Conservation (phyloP, 2,329 filamentous ascomycete genomes). For the Fonsecaea monophora region DNA sequence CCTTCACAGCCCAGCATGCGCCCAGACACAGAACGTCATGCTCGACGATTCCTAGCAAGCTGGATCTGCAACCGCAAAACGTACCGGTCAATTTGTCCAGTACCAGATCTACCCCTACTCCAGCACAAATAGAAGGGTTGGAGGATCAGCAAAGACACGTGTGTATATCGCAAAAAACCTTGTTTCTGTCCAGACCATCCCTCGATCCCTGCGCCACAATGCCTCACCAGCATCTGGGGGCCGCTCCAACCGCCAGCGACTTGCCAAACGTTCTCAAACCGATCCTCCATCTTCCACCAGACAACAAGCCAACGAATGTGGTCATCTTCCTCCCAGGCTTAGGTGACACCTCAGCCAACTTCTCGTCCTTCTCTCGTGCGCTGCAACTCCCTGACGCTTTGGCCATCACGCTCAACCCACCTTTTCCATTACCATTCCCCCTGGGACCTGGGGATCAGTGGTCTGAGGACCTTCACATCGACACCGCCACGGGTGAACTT, state of each 20-base stretch:
- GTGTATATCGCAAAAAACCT: not conserved
- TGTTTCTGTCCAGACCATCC: not conserved
- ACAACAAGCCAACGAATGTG: conserved; percentile 57
- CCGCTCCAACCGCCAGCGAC: conserved; percentile 43
- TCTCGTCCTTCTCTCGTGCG: conserved; percentile 71
- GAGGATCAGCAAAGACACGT: conserved; percentile 6
- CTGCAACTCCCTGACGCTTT: conserved; percentile 78
- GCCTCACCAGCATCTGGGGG: conserved; percentile 1
- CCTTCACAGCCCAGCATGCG: not conserved
- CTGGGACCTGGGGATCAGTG: conserved; percentile 67
- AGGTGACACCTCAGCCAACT: conserved; percentile 74
- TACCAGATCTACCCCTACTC: not conserved
- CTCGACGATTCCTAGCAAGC: conserved; percentile 12
- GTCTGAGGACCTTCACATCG: conserved; percentile 70
- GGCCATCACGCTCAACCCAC: conserved; percentile 75
- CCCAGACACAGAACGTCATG: not conserved
- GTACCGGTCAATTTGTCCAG: not conserved
- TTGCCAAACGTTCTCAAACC: conserved; percentile 54
- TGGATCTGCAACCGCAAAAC: not conserved
- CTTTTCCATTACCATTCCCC: conserved; percentile 71
- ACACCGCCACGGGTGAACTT: conserved; percentile 58
- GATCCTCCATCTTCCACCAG: conserved; percentile 49
- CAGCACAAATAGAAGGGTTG: conserved; percentile 4
- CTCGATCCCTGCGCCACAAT: conserved; percentile 30
- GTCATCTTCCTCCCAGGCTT: conserved; percentile 84